A percentile compares a stretch with the other conserved stretches of the same genome.
Conservation (phyloP, 345 rosid species). For the Raphanus raphanistrum region DNA sequence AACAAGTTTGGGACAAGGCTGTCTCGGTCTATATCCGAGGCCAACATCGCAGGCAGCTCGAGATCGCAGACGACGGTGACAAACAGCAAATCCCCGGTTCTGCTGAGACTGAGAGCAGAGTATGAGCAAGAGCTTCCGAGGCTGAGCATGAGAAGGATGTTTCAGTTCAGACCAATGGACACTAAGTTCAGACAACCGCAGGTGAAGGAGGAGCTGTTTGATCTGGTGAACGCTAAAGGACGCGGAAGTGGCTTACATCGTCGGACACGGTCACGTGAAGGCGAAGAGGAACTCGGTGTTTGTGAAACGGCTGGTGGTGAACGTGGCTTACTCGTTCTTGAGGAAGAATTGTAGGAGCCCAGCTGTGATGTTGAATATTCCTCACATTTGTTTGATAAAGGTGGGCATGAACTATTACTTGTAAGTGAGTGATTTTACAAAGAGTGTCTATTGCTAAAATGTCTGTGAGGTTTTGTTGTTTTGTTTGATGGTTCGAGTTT, state of each 20-base stretch:
- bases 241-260: slow-evolving; percentile 72
- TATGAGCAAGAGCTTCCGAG: slow-evolving; percentile 65
- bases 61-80: slow-evolving; percentile 40
- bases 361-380: slow-evolving; percentile 73
- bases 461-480: slow-evolving; percentile 1
- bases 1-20: slow-evolving; percentile 74
- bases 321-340: slow-evolving; percentile 76
- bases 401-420: slow-evolving; percentile 91
- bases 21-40: slow-evolving; percentile 48
- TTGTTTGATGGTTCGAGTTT: background rate
- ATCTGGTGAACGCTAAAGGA: slow-evolving; percentile 76
- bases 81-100: slow-evolving; percentile 64
- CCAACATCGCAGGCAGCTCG: slow-evolving; percentile 47
- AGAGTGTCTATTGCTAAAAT: background rate
- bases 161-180: slow-evolving; percentile 62
- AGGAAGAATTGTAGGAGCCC: slow-evolving; percentile 85
- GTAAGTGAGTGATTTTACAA: slow-evolving; percentile 26
- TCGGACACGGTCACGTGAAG: slow-evolving; percentile 69
- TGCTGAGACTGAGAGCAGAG: slow-evolving; percentile 55
- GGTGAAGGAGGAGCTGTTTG: slow-evolving; percentile 76
- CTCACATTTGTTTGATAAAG: slow-evolving; percentile 80
- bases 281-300: slow-evolving; percentile 71
- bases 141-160: slow-evolving; percentile 45
- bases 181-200: slow-evolving; percentile 53
- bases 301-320: slow-evolving; percentile 66